Percentiles rank a stretch among this genome's conserved stretches.
These are phyloP conservation scores for Calamus simplicifolius DNA, from an alignment of 176 grass and related monocot genomes.

Conservation along the genomic window DNA sequence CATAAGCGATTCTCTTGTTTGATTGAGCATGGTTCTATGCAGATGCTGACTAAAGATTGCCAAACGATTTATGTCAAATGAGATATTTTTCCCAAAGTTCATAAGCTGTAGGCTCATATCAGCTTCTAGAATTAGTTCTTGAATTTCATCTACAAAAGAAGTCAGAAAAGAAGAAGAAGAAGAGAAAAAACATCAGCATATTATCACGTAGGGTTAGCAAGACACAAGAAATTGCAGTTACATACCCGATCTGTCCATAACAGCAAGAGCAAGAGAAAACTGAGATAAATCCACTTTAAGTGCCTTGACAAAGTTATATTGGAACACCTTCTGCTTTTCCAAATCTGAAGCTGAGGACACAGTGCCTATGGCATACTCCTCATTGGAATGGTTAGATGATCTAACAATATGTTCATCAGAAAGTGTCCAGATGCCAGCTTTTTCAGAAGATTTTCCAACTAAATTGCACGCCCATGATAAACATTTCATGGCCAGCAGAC, in stretches of 20 bases:
- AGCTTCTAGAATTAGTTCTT: slow-evolving; percentile 55
- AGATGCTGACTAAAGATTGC: slow-evolving; percentile 39
- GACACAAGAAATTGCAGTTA: slow-evolving; percentile 18
- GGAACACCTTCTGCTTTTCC: slow-evolving; percentile 24
- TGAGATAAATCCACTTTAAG: slow-evolving; percentile 46
- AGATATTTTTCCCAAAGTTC: slow-evolving; percentile 40
- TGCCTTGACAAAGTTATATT: slow-evolving; percentile 33
- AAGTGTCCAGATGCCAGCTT: too few relatives aligned
- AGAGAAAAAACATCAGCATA: slow-evolving; percentile 1
- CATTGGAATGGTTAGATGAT: not conserved
- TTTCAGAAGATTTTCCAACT: too few relatives aligned
- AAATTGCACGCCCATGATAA: not conserved
- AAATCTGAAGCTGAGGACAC: slow-evolving; percentile 26
- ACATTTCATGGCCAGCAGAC: slow-evolving; percentile 32
- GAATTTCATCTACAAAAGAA: slow-evolving; percentile 38
- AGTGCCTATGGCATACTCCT: slow-evolving; percentile 14
- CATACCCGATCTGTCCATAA: slow-evolving; percentile 45
- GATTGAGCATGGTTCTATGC: slow-evolving; percentile 27
- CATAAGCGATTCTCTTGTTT: slow-evolving; percentile 28
- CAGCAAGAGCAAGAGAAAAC: slow-evolving; percentile 51
- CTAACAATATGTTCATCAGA: too few relatives aligned
- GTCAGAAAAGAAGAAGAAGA: not conserved
- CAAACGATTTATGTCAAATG: slow-evolving; percentile 44
- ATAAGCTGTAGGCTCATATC: slow-evolving; percentile 35
- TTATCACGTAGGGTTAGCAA: not conserved